Evolutionary conservation across 2,329 filamentous ascomycete genomes (phyloP).

Genomic region (Ceratocystis papillata): DNA sequence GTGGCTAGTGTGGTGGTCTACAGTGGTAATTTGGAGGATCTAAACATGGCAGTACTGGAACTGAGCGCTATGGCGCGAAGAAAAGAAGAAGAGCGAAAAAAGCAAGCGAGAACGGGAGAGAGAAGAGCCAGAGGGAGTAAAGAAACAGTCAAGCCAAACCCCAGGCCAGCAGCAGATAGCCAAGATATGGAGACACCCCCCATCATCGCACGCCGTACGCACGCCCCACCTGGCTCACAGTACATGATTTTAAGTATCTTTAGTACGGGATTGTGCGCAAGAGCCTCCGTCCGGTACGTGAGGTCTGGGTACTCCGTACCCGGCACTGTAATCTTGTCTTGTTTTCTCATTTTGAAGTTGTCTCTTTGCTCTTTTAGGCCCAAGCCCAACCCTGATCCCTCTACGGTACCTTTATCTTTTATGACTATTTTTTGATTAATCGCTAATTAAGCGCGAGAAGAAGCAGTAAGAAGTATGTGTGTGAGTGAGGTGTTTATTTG

Average conservation of each 20-base stretch:
- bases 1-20: background rate
- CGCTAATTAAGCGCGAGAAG: background rate
- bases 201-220: background rate
- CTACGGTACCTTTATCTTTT: conserved; percentile 7
- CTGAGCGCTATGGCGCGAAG: background rate
- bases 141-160: background rate
- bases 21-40: background rate
- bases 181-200: background rate
- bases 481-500: conserved; percentile 5
- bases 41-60: too few species aligned
- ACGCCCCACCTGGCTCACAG: background rate
- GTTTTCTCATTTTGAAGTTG: background rate
- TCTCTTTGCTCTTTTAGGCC: conserved; percentile 7
- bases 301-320: conserved; percentile 7
- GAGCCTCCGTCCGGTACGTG: conserved; percentile 10
- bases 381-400: background rate
- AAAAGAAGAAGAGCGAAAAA: background rate
- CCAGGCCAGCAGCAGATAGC: background rate
- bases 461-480: background rate
- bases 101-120: background rate
- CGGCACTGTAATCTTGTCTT: conserved; percentile 14
- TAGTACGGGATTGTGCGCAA: conserved; percentile 13
- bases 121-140: background rate
- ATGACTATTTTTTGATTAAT: background rate
- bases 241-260: conserved; percentile 12